Evolutionary conservation across 225 moss, liverwort and hornwort genomes (phyloP), one percentile per base, ranked within the genome.

Genomic region (Rhytidiadelphus loreus): DNA sequence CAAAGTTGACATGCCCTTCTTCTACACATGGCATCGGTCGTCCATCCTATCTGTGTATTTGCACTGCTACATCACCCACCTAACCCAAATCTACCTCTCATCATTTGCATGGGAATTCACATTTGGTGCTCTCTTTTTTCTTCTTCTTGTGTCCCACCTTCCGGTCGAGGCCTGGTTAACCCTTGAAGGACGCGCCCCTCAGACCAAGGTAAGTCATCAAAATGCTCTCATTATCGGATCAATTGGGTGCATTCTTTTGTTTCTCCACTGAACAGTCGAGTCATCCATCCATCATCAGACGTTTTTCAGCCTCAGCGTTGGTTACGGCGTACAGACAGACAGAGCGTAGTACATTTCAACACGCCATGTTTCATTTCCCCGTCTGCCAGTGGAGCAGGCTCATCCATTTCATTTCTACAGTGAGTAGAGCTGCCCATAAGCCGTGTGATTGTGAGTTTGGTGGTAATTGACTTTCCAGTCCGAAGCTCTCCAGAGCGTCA

Each of bases 11-110:
- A 3, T 22, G 2, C 8, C 63, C 16, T 2, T 66, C 66, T 66
- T 68, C 22, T 7, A 1, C 19, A 35, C 6, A 11, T 10, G 35
- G 14, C 43, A 20, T 20, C 1, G 20, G 5, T 7, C 15, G 26
- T 71, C 26, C 26, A 43, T 8, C 9, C 16, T 43, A 2, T 28
- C n/a, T n/a, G 0, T 18, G 3, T 16, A 29, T 29, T 1, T 17
- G 6, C 0, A 1, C 16, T 13, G 2, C 16, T 6, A 29, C 1
- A 2, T 24, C 29, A 29, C 4, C 6, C 3, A 5, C 17, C 3
- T 29, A 2, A 72, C 17, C 3, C 2, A 43, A 2, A 16, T 43
- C 5, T 71, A 7, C 6, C 6, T 43, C n/a, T n/a, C n/a, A 2
- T 8, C 8, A 43, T 0, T 6, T 25, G 2, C 28, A 44, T 26